Evolutionary conservation across 257 asterid species (phyloP), one percentile per base, ranked within the genome.

Genomic region (Ocimum tenuiflorum): DNA sequence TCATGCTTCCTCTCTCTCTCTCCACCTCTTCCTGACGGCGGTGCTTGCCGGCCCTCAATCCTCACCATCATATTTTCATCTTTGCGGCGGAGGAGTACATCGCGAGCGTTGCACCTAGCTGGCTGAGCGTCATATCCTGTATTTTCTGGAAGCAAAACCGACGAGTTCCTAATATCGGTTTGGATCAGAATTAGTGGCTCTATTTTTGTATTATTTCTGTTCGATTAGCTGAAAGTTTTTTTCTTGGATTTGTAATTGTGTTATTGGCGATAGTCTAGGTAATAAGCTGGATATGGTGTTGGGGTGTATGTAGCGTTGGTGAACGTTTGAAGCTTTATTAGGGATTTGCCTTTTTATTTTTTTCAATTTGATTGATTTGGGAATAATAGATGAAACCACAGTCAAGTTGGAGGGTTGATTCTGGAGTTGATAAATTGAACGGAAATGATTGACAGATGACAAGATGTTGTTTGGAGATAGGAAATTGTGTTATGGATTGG

Each of bases 131-230:
- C 31, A 4, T n/a, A n/a, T n/a, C 31, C 31, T 2, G 3, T 27
- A 46, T 42, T 45, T 13, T 58, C 56, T 5, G 54, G 48, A 11
- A 10, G 27, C 58, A 36, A 51, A 54, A 51, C 43, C 55, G 33
- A 24, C 17, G 63, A 13, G 10, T 43, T 65, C 46, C 18, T 27
- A 47, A 39, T 51, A 60, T 46, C 33, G 71, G 79, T 70, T 74
- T 49, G 79, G 82, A 74, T 74, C 82, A 63, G 71, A 70, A 56
- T 74, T 63, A 27, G n/a, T 69, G 47, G 66, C 51, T 46, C 49
- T 15, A 11, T 55, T 65, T 24, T n/a, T 65, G 7, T 50, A 7
- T 65, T 41, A 65, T 51, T 50, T 36, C 12, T 50, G 7, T 51
- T 1, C 27, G 17, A 19, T 3, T 18, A 19, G 22, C 69, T 10